Conservation (phyloP, 1,284 basidiomycete species). For the Austroboletus olivaceoglutinosus region DNA sequence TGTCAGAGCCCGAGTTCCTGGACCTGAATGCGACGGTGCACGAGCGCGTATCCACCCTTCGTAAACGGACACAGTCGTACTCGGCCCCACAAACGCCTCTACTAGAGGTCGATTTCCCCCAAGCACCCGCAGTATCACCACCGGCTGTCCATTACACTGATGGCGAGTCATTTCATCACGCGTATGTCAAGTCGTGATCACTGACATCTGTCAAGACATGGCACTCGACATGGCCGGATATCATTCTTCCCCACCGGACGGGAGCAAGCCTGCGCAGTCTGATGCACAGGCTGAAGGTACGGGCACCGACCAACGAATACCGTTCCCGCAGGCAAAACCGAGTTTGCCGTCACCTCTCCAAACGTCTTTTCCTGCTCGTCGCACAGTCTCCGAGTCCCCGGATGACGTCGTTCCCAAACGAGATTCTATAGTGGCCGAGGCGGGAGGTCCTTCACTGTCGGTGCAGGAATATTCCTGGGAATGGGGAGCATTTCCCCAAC, state of each 20-base stretch:
- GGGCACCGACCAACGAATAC: constrained; percentile 17
- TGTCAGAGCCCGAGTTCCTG: constrained; percentile 33
- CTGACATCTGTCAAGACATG: constrained; percentile 43
- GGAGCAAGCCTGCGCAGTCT: constrained; percentile 1
- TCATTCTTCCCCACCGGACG: constrained; percentile 44
- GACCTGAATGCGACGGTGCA: constrained; percentile 25
- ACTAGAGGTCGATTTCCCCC: constrained; percentile 19
- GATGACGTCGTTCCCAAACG: constrained; percentile 10
- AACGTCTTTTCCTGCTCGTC: constrained; percentile 24
- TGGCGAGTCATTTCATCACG: constrained; percentile 45
- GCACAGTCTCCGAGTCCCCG: constrained; percentile 28
- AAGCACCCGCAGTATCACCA: constrained; percentile 40
- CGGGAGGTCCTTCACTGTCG: constrained; percentile 6
- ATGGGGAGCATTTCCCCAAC: constrained; percentile 82
- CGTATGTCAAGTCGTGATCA: background rate
- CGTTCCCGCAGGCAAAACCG: constrained; percentile 20
- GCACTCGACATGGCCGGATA: constrained; percentile 69
- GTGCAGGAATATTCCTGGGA: constrained; percentile 79
- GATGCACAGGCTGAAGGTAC: constrained; percentile 5
- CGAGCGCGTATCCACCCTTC: constrained; percentile 16
- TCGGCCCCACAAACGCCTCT: constrained; percentile 29
- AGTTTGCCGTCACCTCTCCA: constrained; percentile 21
- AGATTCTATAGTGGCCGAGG: constrained; percentile 7
- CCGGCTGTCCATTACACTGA: constrained; percentile 69
- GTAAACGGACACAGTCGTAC: constrained; percentile 25